Conservation (phyloP, 768 basidiomycete species). For the Steccherinum ochraceum region DNA sequence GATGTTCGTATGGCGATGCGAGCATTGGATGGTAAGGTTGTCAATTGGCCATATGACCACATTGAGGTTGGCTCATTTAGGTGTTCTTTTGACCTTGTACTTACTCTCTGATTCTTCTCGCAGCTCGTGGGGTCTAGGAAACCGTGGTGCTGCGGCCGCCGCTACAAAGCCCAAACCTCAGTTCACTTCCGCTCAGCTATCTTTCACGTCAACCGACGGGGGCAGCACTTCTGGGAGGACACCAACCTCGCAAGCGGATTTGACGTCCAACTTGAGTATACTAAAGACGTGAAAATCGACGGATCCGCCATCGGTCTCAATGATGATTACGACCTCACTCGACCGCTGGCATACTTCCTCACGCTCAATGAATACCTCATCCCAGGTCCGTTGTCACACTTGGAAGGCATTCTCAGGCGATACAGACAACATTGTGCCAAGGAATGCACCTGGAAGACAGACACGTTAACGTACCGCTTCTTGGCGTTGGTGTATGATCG, state of each 20-base stretch:
- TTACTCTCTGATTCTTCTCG: neutral
- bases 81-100: neutral
- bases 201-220: conserved; percentile 46
- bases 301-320: conserved; percentile 55
- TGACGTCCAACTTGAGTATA: conserved; percentile 50
- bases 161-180: conserved; percentile 47
- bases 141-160: conserved; percentile 36
- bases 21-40: conserved; percentile 55
- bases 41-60: conserved; percentile 62
- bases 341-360: conserved; percentile 57
- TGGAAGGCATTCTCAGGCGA: conserved; percentile 41
- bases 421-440: conserved; percentile 48
- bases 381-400: conserved; percentile 28
- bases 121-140: conserved; percentile 44
- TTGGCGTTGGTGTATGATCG: conserved; percentile 53
- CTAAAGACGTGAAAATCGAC: conserved; percentile 40
- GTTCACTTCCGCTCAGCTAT: conserved; percentile 39
- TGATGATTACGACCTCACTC: conserved; percentile 59
- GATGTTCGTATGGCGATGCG: conserved; percentile 58
- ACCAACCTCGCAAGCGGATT: conserved; percentile 67
- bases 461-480: conserved; percentile 57
- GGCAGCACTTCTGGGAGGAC: conserved; percentile 44
- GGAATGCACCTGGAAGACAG: conserved; percentile 46
- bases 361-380: conserved; percentile 49
- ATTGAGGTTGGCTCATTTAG: conserved; percentile 32